A percentile compares a stretch with the other conserved stretches of the same genome.
phyloP scores from a whole-genome alignment of 2,329 filamentous ascomycete species.

The Phialophora chinensis region DNA sequence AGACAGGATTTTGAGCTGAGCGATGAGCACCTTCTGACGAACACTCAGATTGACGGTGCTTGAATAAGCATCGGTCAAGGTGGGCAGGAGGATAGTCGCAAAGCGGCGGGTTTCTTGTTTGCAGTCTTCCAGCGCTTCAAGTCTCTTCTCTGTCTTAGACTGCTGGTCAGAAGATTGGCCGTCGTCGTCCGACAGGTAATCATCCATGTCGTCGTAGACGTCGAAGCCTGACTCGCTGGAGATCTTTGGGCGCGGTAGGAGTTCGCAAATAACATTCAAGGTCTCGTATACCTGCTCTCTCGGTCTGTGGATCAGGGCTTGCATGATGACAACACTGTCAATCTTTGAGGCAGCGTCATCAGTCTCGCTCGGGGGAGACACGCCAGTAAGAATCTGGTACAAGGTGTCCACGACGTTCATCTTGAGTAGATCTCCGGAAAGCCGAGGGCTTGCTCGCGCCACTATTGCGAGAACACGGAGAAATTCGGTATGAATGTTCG shows the following conservation, averaged over 20 bases:
- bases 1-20: conserved; percentile 97
- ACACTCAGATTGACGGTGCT: conserved; percentile 96
- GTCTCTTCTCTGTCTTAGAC: conserved; percentile 68
- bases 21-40: conserved; percentile 89
- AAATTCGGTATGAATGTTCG: conserved; percentile 95
- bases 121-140: conserved; percentile 82
- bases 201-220: conserved; percentile 53
- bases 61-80: conserved; percentile 93
- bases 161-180: conserved; percentile 39
- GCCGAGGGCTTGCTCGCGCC: conserved; percentile 81
- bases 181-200: conserved; percentile 53
- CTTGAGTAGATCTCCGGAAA: conserved; percentile 90
- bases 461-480: conserved; percentile 89
- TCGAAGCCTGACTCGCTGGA: conserved; percentile 57
- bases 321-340: conserved; percentile 98
- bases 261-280: conserved; percentile 93
- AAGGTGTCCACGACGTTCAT: conserved; percentile 97
- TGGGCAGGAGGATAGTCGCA: conserved; percentile 89
- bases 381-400: conserved; percentile 95
- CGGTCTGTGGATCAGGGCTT: conserved; percentile 92
- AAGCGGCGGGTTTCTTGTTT: conserved; percentile 88
- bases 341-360: conserved; percentile 83
- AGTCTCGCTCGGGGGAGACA: conserved; percentile 82
- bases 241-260: conserved; percentile 76
- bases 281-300: conserved; percentile 97